A percentile compares a stretch with the other conserved stretches of the same genome.
These are phyloP conservation scores for Leccinum uliginosum DNA, from an alignment of 768 basidiomycete genomes.

Conservation along the genomic window DNA sequence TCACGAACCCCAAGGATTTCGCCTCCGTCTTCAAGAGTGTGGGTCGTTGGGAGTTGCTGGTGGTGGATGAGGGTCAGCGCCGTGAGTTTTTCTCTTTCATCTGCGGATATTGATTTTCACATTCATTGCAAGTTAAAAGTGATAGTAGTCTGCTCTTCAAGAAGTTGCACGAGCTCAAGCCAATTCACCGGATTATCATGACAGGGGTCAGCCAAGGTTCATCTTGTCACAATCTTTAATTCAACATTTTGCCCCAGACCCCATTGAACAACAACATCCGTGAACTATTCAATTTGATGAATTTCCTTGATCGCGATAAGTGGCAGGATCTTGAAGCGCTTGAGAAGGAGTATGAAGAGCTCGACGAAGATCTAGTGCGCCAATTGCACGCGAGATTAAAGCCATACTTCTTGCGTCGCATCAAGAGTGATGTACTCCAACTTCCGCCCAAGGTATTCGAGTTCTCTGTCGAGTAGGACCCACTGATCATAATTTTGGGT, in stretches of 20 bases:
- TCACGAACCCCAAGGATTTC: slow-evolving; percentile 68
- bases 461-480: background rate
- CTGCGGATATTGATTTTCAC: background rate
- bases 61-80: slow-evolving; percentile 92
- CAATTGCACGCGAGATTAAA: slow-evolving; percentile 73
- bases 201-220: slow-evolving; percentile 60
- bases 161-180: slow-evolving; percentile 75
- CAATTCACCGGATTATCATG: slow-evolving; percentile 79
- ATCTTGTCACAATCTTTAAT: background rate
- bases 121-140: slow-evolving; percentile 63
- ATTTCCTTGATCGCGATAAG: slow-evolving; percentile 78
- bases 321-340: slow-evolving; percentile 76
- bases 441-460: slow-evolving; percentile 80
- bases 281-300: slow-evolving; percentile 96
- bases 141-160: slow-evolving; percentile 77
- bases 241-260: slow-evolving; percentile 44
- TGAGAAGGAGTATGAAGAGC: slow-evolving; percentile 67
- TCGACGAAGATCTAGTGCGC: slow-evolving; percentile 77
- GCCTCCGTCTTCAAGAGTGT: slow-evolving; percentile 69
- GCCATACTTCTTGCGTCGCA: slow-evolving; percentile 90
- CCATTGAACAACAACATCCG: slow-evolving; percentile 96
- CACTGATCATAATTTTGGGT: slow-evolving; percentile 4
- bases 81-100: slow-evolving; percentile 44
- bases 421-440: slow-evolving; percentile 89
- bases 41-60: slow-evolving; percentile 89